Percentiles rank a stretch among this genome's conserved stretches.
Evolutionary conservation across 192 early-diverging fungal genomes (phyloP).

Genomic region (Coemansia sp.): DNA sequence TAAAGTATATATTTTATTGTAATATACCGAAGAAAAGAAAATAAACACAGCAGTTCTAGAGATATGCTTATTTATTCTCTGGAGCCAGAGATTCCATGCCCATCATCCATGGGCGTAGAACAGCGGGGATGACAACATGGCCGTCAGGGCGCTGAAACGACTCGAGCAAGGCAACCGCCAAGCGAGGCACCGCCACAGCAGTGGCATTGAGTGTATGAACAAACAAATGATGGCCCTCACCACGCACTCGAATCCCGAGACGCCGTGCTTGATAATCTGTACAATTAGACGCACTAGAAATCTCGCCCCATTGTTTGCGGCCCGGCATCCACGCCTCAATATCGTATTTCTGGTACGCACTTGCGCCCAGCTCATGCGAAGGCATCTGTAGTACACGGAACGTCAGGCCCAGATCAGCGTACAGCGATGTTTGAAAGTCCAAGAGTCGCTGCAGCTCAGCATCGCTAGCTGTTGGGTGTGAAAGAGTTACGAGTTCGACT

Average conservation of each 20-base stretch:
- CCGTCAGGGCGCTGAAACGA: conserved; percentile 71
- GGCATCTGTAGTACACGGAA: conserved; percentile 86
- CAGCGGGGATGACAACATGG: conserved; percentile 66
- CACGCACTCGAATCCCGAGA: conserved; percentile 65
- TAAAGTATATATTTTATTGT: too few relatives aligned
- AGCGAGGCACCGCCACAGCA: conserved; percentile 83
- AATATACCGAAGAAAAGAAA: too few relatives aligned
- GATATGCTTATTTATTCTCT: too few relatives aligned
- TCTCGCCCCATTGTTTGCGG: conserved; percentile 63
- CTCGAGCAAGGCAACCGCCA: conserved; percentile 86
- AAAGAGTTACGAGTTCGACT: conserved; percentile 83
- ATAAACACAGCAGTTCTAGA: too few relatives aligned
- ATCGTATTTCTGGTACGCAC: conserved; percentile 87
- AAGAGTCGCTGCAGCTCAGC: conserved; percentile 70
- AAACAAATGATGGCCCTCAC: conserved; percentile 49
- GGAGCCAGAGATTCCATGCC: conserved; percentile 36
- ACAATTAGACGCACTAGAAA: conserved; percentile 88
- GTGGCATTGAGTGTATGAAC: conserved; percentile 93
- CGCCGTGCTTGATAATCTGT: conserved; percentile 91
- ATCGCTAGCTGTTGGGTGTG: conserved; percentile 65
- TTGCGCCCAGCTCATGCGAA: conserved; percentile 87
- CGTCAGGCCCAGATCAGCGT: conserved; percentile 76
- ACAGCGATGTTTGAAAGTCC: conserved; percentile 71
- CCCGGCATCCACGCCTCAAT: conserved; percentile 99
- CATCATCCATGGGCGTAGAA: conserved; percentile 72